Conservation (phyloP, 306 rosid genomes). For the Acacia crassicarpa region DNA sequence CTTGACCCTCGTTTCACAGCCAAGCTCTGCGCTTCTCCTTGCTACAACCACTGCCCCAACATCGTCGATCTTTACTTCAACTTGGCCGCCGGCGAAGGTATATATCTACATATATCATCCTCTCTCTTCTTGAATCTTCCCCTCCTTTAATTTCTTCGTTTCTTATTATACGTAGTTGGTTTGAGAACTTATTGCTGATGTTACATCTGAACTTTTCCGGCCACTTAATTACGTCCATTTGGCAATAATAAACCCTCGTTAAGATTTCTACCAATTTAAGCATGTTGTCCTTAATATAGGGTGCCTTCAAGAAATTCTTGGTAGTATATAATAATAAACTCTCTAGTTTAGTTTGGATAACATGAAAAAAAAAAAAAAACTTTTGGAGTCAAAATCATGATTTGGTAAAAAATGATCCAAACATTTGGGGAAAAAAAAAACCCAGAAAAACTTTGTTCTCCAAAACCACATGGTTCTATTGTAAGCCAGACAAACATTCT, state of each 20-base stretch:
- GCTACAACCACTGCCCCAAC: conserved; percentile 76
- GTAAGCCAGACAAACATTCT: too few relatives aligned
- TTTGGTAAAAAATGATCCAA: too few relatives aligned
- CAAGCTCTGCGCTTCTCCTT: conserved; percentile 67
- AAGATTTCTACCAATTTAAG: not conserved
- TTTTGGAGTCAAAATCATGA: too few relatives aligned
- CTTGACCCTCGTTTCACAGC: conserved; percentile 74
- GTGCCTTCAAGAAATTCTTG: too few relatives aligned
- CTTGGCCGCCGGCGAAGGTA: conserved; percentile 81
- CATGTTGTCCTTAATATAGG: not conserved
- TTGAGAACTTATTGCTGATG: not conserved
- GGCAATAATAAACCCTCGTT: not conserved
- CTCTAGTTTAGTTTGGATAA: too few relatives aligned
- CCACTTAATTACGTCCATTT: not conserved
- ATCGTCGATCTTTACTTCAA: conserved; percentile 74
- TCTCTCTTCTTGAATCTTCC: too few relatives aligned
- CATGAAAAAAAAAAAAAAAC: too few relatives aligned
- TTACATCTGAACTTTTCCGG: not conserved
- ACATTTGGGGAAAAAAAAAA: too few relatives aligned
- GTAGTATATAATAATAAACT: too few relatives aligned
- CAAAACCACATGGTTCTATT: too few relatives aligned
- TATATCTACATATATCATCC: not conserved
- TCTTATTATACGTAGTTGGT: not conserved
- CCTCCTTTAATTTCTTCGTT: not conserved
- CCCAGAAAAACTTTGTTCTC: too few relatives aligned